Evolutionary conservation across 2,329 filamentous ascomycete genomes (phyloP).

Genomic region (Microdochium nivale): DNA sequence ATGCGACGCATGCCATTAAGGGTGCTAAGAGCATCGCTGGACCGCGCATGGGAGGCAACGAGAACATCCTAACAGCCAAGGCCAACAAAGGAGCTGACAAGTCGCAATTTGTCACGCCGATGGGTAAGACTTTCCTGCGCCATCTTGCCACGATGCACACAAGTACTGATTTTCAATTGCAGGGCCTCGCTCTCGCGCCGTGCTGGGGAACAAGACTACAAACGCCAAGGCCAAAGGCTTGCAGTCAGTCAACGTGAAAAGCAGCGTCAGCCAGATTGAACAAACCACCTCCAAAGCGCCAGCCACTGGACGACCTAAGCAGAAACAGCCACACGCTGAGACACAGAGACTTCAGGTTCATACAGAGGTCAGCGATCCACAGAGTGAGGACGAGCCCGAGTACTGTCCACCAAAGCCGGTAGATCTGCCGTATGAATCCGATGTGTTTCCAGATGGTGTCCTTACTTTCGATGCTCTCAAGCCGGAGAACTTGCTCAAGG

Average conservation of each 20-base stretch:
- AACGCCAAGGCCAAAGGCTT: slow-evolving; percentile 74
- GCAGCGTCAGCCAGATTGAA: slow-evolving; percentile 48
- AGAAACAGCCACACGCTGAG: slow-evolving; percentile 41
- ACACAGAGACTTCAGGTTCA: slow-evolving; percentile 56
- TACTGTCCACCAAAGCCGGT: slow-evolving; percentile 73
- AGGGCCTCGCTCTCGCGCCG: slow-evolving; percentile 65
- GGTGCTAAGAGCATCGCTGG: slow-evolving; percentile 52
- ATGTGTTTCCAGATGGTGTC: slow-evolving; percentile 52
- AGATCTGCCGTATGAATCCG: slow-evolving; percentile 59
- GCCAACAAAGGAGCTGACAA: slow-evolving; percentile 39
- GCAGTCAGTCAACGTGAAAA: slow-evolving; percentile 57
- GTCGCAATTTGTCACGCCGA: slow-evolving; percentile 68
- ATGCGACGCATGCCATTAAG: slow-evolving; percentile 50
- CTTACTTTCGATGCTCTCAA: slow-evolving; percentile 51
- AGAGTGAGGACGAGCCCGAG: slow-evolving; percentile 69
- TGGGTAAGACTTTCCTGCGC: slow-evolving; percentile 47
- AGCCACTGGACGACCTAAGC: slow-evolving; percentile 48
- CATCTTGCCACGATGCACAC: background rate
- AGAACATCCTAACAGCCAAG: slow-evolving; percentile 44
- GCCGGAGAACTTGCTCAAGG: slow-evolving; percentile 50
- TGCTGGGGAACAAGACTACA: slow-evolving; percentile 89
- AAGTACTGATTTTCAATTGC: slow-evolving; percentile 5
- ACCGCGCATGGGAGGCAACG: slow-evolving; percentile 45
- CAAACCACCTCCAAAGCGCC: slow-evolving; percentile 53
- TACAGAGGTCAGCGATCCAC: slow-evolving; percentile 36